Evolutionary conservation across 2,329 filamentous ascomycete species (phyloP).

Genomic region (Hortaea sp.): DNA sequence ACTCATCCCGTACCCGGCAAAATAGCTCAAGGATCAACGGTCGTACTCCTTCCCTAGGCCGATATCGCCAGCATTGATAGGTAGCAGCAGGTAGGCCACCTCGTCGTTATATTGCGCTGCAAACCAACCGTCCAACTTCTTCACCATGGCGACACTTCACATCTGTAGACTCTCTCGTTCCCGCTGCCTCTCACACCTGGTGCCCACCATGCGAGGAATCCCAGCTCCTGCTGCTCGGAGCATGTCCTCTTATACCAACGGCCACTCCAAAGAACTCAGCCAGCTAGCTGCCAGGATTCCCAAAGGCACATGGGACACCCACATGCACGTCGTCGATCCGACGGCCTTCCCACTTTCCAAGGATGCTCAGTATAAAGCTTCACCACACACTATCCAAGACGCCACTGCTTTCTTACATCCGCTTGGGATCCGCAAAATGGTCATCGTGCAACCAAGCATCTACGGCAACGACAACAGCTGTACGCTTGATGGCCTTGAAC

Average conservation of each 20-base stretch:
- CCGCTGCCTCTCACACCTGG: too few species aligned
- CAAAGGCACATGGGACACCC: slow-evolving; percentile 46
- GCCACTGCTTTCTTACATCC: slow-evolving; percentile 42
- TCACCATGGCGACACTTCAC: too few species aligned
- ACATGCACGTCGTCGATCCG: slow-evolving; percentile 55
- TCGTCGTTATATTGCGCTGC: too few species aligned
- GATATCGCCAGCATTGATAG: too few species aligned
- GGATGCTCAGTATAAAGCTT: slow-evolving; percentile 43
- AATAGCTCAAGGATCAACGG: too few species aligned
- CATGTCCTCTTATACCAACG: neutral
- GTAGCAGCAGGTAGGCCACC: too few species aligned
- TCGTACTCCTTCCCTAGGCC: too few species aligned
- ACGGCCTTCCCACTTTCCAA: slow-evolving; percentile 38
- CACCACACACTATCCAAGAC: slow-evolving; percentile 40
- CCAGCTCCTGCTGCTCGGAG: neutral
- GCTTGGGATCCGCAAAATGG: slow-evolving; percentile 45
- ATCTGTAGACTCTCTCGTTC: too few species aligned
- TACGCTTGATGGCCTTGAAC: slow-evolving; percentile 43
- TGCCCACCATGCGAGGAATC: too few species aligned
- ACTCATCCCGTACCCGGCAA: too few species aligned
- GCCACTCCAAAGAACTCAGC: slow-evolving; percentile 2
- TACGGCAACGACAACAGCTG: slow-evolving; percentile 53
- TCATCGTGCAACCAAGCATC: slow-evolving; percentile 51
- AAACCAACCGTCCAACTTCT: too few species aligned
- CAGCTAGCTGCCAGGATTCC: slow-evolving; percentile 27